phyloP scores from a whole-genome alignment of 1,284 basidiomycete species.

The Rhodotorula sp. region DNA sequence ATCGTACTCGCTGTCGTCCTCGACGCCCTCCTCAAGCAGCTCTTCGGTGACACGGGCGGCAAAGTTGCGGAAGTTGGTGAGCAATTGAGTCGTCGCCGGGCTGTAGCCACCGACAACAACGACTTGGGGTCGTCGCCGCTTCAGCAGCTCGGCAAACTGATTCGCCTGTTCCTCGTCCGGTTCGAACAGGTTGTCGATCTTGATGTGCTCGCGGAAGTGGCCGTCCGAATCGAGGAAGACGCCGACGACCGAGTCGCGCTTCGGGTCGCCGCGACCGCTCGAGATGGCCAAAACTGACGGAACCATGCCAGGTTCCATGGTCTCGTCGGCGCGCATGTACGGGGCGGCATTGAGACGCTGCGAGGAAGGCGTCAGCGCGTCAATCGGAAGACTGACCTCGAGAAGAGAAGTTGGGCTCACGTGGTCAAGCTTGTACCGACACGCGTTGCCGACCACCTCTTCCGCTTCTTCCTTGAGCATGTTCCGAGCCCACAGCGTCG shows the following conservation, averaged over 20 bases:
- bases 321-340: conserved; percentile 32
- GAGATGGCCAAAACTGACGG: conserved; percentile 82
- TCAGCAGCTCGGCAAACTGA: conserved; percentile 77
- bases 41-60: conserved; percentile 55
- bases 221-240: conserved; percentile 86
- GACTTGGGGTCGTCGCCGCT: conserved; percentile 78
- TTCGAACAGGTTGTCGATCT: conserved; percentile 71
- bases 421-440: conserved; percentile 66
- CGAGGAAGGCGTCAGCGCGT: background rate
- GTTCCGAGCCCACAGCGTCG: conserved; percentile 82
- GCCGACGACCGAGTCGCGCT: conserved; percentile 80
- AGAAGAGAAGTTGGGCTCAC: conserved; percentile 54
- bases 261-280: conserved; percentile 90
- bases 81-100: conserved; percentile 39
- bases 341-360: conserved; percentile 40
- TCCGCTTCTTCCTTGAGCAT: conserved; percentile 87
- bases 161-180: conserved; percentile 53
- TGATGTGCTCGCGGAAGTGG: conserved; percentile 79
- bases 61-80: conserved; percentile 57
- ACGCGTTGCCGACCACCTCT: conserved; percentile 69
- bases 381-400: background rate
- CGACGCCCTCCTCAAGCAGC: conserved; percentile 42
- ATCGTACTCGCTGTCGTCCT: conserved; percentile 23
- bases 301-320: conserved; percentile 36
- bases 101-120: conserved; percentile 76